Conservation (phyloP, 2,329 filamentous ascomycete genomes). For the Amylocarpus encephaloides region DNA sequence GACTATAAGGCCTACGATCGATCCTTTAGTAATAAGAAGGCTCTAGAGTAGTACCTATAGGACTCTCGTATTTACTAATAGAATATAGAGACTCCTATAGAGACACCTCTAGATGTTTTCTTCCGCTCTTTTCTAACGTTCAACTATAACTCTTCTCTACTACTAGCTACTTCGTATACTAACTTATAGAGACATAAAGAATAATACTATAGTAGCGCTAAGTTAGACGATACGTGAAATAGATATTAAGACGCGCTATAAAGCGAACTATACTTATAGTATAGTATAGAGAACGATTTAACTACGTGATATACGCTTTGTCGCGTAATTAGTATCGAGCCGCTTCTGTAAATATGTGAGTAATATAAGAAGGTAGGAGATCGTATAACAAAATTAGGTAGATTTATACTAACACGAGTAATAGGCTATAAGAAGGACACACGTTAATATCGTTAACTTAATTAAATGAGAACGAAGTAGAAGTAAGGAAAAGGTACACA, state of each 20-base stretch:
- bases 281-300: slow-evolving; percentile 22
- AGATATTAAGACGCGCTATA: slow-evolving; percentile 19
- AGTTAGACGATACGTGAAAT: slow-evolving; percentile 17
- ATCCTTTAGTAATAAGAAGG: slow-evolving; percentile 19
- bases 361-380: slow-evolving; percentile 19
- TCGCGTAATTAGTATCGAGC: slow-evolving; percentile 18
- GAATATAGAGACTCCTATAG: slow-evolving; percentile 11
- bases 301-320: slow-evolving; percentile 21
- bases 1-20: slow-evolving; percentile 17
- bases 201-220: slow-evolving; percentile 11
- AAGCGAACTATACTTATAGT: slow-evolving; percentile 21
- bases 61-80: no score
- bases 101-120: slow-evolving; percentile 22
- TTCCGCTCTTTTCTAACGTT: slow-evolving; percentile 24
- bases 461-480: no score
- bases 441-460: no score
- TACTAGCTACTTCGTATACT: slow-evolving; percentile 26
- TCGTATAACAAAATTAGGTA: slow-evolving; percentile 11
- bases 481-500: no score
- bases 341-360: slow-evolving; percentile 19
- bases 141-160: slow-evolving; percentile 26
- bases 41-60: slow-evolving; percentile 21
- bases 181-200: slow-evolving; percentile 22
- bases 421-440: no score
- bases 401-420: slow-evolving; percentile 19